phyloP scores from a whole-genome alignment of 2,329 filamentous ascomycete genomes.

The Passalora sequoiae region DNA sequence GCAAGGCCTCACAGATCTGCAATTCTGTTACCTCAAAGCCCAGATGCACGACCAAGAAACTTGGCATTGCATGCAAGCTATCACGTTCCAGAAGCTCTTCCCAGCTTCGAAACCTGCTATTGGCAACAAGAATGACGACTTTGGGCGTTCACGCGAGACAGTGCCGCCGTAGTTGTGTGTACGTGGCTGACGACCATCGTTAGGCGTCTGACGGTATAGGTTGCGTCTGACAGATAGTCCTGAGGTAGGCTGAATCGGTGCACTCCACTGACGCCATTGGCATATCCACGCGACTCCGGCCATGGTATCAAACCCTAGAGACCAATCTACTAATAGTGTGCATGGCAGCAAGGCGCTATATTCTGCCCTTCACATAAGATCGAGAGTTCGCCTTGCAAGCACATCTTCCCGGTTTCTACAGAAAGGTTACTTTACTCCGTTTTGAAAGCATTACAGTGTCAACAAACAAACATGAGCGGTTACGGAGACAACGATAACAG shows the following conservation, averaged over 20 bases:
- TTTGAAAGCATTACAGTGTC: too few species aligned
- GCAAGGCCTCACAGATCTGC: background rate
- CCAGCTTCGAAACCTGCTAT: constrained; percentile 4
- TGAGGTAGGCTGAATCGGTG: background rate
- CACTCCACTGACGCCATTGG: constrained; percentile 1
- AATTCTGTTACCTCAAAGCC: background rate
- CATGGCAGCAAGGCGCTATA: background rate
- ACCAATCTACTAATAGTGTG: background rate
- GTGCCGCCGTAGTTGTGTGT: background rate
- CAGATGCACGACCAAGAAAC: constrained; percentile 1
- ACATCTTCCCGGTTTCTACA: too few species aligned
- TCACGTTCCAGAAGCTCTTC: background rate
- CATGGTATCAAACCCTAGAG: background rate
- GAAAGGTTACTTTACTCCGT: too few species aligned
- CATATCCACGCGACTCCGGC: background rate
- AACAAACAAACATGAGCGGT: constrained; percentile 2
- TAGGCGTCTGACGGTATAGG: background rate
- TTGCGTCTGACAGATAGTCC: background rate
- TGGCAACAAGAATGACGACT: background rate
- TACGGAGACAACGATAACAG: constrained; percentile 10
- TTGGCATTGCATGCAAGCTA: background rate
- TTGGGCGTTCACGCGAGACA: background rate
- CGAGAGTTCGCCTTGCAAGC: too few species aligned
- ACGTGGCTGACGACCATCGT: constrained; percentile 1
- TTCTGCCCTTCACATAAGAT: background rate